Evolutionary conservation across 345 rosid species (phyloP).

Genomic region (Erodium maritimum): DNA sequence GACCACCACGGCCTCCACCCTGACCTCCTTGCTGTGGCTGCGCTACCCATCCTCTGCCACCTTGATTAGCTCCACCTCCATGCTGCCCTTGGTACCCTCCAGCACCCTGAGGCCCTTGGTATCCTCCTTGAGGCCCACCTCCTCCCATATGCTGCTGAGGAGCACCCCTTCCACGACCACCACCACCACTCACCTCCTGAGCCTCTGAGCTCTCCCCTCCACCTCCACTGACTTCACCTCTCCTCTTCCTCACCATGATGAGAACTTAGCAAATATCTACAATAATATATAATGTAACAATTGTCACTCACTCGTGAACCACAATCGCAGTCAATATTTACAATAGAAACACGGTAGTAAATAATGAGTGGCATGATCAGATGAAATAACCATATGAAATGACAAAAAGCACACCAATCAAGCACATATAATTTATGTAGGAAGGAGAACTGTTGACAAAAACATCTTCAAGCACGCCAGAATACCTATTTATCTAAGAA

Average conservation of each 20-base stretch:
- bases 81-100: conserved; percentile 24
- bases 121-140: conserved; percentile 22
- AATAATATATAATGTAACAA: neutral
- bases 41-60: conserved; percentile 40
- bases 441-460: neutral
- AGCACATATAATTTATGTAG: too few species aligned
- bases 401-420: neutral
- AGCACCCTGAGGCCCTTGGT: conserved; percentile 3
- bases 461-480: neutral
- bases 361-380: too few species aligned
- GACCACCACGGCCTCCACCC: conserved; percentile 44
- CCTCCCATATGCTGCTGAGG: conserved; percentile 1
- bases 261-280: conserved; percentile 12
- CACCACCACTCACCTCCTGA: conserved; percentile 31
- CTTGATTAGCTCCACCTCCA: neutral
- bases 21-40: conserved; percentile 55
- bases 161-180: conserved; percentile 30
- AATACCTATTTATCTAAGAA: neutral
- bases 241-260: conserved; percentile 70
- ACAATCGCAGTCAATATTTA: too few species aligned
- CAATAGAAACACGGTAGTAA: too few species aligned
- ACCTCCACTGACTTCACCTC: conserved; percentile 34
- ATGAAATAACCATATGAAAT: too few species aligned
- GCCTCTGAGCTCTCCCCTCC: conserved; percentile 65
- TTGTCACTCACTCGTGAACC: too few species aligned